Evolutionary conservation across 768 basidiomycete species (phyloP).

Genomic region (Leccinum broughii): DNA sequence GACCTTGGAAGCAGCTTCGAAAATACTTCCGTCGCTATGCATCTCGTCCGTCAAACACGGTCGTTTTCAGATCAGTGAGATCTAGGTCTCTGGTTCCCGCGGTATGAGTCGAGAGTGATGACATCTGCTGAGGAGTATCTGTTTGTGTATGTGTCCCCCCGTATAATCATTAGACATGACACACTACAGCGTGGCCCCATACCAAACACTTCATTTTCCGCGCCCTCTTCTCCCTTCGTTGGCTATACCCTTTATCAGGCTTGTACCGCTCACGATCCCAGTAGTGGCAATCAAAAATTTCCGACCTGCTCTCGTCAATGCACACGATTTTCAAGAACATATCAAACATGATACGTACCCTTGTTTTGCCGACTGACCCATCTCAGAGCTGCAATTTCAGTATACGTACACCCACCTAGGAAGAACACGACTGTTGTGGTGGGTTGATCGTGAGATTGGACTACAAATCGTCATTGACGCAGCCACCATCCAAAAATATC

Average conservation of each 20-base stretch:
- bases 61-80: background rate
- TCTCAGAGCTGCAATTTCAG: slow-evolving; percentile 92
- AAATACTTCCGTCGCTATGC: slow-evolving; percentile 7
- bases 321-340: background rate
- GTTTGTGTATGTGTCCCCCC: background rate
- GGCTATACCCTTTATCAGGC: slow-evolving; percentile 68
- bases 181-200: slow-evolving; percentile 2
- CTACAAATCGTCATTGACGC: slow-evolving; percentile 29
- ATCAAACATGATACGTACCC: slow-evolving; percentile 47
- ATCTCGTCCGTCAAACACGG: slow-evolving; percentile 34
- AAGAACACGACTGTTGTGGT: slow-evolving; percentile 94
- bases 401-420: slow-evolving; percentile 95
- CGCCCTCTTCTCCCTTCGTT: slow-evolving; percentile 36
- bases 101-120: too few relatives aligned
- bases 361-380: slow-evolving; percentile 87
- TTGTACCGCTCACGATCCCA: slow-evolving; percentile 80
- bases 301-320: slow-evolving; percentile 55
- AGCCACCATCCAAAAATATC: background rate
- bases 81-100: background rate
- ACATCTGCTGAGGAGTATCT: too few relatives aligned
- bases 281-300: slow-evolving; percentile 91
- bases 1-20: background rate
- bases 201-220: slow-evolving; percentile 38
- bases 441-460: slow-evolving; percentile 53
- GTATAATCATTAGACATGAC: background rate